Percentiles rank a stretch among this genome's conserved stretches.
phyloP scores from a whole-genome alignment of 139 green algal species.

The Coelastrella sp. region DNA sequence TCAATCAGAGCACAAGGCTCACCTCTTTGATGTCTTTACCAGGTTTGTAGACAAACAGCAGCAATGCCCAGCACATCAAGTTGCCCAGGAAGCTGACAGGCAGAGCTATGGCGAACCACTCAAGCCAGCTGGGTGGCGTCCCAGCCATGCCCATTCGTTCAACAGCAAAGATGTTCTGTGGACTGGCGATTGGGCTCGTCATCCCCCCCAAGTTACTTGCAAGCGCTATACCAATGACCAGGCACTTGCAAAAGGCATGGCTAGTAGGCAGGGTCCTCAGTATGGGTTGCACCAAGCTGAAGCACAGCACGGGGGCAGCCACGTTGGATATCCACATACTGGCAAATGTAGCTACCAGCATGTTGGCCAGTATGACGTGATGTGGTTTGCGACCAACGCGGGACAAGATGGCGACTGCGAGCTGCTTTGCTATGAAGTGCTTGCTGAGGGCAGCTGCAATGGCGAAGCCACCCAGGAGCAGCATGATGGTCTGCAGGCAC shows the following conservation, averaged over 20 bases:
- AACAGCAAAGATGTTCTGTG: conserved; percentile 89
- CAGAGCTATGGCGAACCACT: conserved; percentile 82
- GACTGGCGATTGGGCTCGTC: conserved; percentile 77
- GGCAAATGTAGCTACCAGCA: conserved; percentile 78
- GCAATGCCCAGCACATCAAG: conserved; percentile 70
- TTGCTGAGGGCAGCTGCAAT: conserved; percentile 83
- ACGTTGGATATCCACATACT: conserved; percentile 88
- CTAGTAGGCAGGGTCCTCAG: conserved; percentile 65
- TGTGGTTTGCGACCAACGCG: conserved; percentile 63
- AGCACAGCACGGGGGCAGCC: conserved; percentile 82
- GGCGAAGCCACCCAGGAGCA: conserved; percentile 83
- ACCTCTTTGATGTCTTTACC: conserved; percentile 52
- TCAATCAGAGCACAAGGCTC: background rate
- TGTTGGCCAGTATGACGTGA: conserved; percentile 77
- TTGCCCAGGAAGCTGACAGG: conserved; percentile 65
- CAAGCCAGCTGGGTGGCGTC: conserved; percentile 72
- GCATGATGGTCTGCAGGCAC: conserved; percentile 75
- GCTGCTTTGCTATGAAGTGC: conserved; percentile 80
- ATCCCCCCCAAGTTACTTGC: conserved; percentile 84
- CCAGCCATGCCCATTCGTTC: conserved; percentile 75
- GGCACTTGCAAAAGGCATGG: conserved; percentile 64
- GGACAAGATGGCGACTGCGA: conserved; percentile 65
- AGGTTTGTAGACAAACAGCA: conserved; percentile 66
- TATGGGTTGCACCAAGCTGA: conserved; percentile 66
- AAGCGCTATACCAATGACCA: conserved; percentile 85